Evolutionary conservation across 1,284 basidiomycete genomes (phyloP).

Genomic region (Cystobasidium sp.): DNA sequence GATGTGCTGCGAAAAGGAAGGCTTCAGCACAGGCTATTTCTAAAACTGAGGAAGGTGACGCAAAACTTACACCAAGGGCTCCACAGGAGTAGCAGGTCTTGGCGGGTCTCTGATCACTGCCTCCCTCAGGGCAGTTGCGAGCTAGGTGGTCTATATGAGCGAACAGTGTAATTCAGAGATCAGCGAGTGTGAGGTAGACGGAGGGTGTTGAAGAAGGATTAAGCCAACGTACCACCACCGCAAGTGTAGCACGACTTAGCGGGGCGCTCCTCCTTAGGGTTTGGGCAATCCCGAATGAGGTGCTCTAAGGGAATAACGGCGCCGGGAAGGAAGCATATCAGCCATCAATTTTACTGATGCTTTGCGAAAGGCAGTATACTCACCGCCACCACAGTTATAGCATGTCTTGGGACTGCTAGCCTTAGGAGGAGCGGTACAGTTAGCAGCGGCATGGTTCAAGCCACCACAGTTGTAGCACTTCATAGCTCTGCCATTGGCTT

Average conservation of each 20-base stretch:
- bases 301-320: too few relatives aligned
- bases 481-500: constrained; percentile 16
- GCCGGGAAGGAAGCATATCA: too few relatives aligned
- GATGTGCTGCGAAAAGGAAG: constrained; percentile 19
- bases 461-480: constrained; percentile 40
- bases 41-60: background rate
- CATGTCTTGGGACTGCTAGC: constrained; percentile 29
- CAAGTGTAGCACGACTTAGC: background rate
- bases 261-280: constrained; percentile 14
- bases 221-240: background rate
- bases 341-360: too few relatives aligned
- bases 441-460: constrained; percentile 32
- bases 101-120: background rate
- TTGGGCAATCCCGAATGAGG: constrained; percentile 17
- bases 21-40: background rate
- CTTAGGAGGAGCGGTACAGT: constrained; percentile 27
- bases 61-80: constrained; percentile 17
- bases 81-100: constrained; percentile 38
- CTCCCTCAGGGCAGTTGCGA: constrained; percentile 2
- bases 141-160: constrained; percentile 1
- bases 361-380: too few relatives aligned
- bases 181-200: too few relatives aligned
- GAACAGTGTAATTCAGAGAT: too few relatives aligned
- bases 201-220: too few relatives aligned
- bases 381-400: constrained; percentile 40